Evolutionary conservation across 805 yeast species (phyloP).

Genomic region (Lachancea sp.): DNA sequence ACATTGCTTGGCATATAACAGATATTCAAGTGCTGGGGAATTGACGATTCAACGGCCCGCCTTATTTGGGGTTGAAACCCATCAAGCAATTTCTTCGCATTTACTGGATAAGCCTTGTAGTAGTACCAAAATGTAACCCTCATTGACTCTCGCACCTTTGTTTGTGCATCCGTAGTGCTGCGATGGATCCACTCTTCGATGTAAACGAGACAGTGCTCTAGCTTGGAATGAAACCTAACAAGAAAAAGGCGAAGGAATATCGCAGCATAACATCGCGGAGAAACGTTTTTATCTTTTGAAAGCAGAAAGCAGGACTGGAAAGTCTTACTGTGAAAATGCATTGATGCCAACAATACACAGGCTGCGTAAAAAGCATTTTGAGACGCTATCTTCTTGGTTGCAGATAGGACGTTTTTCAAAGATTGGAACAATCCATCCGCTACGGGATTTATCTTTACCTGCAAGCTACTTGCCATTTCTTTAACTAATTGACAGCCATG

Average conservation of each 20-base stretch:
- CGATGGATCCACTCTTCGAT: slow-evolving; percentile 47
- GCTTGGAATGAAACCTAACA: slow-evolving; percentile 41
- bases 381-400: slow-evolving; percentile 36
- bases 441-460: slow-evolving; percentile 27
- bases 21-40: slow-evolving; percentile 36
- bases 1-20: slow-evolving; percentile 14
- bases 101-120: slow-evolving; percentile 45
- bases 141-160: slow-evolving; percentile 69
- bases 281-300: slow-evolving; percentile 61
- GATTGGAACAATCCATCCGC: slow-evolving; percentile 33
- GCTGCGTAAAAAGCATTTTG: slow-evolving; percentile 34
- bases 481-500: slow-evolving; percentile 72
- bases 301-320: slow-evolving; percentile 45
- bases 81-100: slow-evolving; percentile 39
- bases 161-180: slow-evolving; percentile 73
- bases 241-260: slow-evolving; percentile 62
- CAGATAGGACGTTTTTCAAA: slow-evolving; percentile 32
- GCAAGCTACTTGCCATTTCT: slow-evolving; percentile 41
- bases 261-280: slow-evolving; percentile 64
- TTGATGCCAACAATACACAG: slow-evolving; percentile 48
- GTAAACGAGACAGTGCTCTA: slow-evolving; percentile 33
- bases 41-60: slow-evolving; percentile 57
- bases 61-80: slow-evolving; percentile 30
- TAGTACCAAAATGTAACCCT: slow-evolving; percentile 71
- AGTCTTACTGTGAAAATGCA: slow-evolving; percentile 47